A percentile compares a stretch with the other conserved stretches of the same genome.
Conservation (phyloP, 345 rosid species). For the Corchorus capsularis region DNA sequence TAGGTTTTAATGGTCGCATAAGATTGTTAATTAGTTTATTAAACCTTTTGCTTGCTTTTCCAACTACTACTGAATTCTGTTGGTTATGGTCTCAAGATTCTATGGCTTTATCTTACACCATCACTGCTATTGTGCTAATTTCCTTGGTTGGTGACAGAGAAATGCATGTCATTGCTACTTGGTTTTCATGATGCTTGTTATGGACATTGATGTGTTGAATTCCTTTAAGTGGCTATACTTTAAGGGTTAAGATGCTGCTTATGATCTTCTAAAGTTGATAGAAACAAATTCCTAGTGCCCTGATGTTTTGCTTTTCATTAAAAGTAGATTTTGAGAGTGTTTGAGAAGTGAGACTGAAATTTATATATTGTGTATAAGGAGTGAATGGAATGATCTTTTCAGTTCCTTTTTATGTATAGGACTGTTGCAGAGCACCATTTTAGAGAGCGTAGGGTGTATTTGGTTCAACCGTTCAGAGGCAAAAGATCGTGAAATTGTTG, state of each 20-base stretch:
- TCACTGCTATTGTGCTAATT: not conserved
- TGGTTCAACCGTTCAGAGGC: conserved; percentile 97
- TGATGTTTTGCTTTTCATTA: not conserved
- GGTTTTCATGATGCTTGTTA: not conserved
- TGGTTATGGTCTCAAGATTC: not conserved
- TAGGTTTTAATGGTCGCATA: not conserved
- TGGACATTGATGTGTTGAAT: not conserved
- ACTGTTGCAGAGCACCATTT: conserved; percentile 87
- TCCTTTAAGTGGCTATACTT: not conserved
- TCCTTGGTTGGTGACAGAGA: not conserved
- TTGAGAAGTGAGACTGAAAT: not conserved
- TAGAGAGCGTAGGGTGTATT: conserved; percentile 96
- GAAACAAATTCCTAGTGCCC: not conserved
- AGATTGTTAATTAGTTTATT: not conserved
- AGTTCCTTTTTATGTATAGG: conserved; percentile 52
- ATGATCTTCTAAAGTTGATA: conserved; percentile 1
- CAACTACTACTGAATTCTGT: not conserved
- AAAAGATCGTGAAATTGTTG: conserved; percentile 95
- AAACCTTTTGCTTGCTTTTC: not conserved
- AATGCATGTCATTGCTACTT: not conserved
- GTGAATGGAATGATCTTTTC: conserved; percentile 12
- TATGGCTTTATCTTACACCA: not conserved
- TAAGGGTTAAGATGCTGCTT: not conserved
- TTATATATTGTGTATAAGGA: not conserved
- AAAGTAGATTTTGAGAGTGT: conserved; percentile 10